Base-by-base conservation (phyloP, 768 basidiomycete species). In the Leucosporidium scottii region DNA sequence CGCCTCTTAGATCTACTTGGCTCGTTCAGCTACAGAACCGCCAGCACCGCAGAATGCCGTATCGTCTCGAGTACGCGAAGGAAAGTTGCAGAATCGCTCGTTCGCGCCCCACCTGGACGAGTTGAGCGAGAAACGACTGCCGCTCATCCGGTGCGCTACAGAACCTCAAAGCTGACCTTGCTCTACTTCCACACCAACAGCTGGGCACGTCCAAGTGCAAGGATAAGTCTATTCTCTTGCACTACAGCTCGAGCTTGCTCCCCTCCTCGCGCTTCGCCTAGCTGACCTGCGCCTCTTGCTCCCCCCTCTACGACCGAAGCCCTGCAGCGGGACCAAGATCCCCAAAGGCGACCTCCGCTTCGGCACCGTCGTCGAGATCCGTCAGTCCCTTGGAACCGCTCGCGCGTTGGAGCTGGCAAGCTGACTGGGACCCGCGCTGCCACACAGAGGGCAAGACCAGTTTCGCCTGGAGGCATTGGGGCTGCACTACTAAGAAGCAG, bases 271-370 rank as follows among this genome's bases (percentile, higher is more conserved):
- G n/a, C 10, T 27, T 17, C 15, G 12, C 7, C 27, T 12, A 25
- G 9, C 53, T 54, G n/a, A 27, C 53, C 39, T 44, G 13, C 39
- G 39, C 39, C 34, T 44, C 39, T 44, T 54, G 27, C 44, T 28
- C 59, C 13, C n/a, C 44, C 23, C 18, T n/a, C 49, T 57, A 66
- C 66, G 70, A 23, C 58, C 64, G 3, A 65, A 64, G 65, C 66
- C 67, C 21, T 78, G 78, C 71, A 69, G 77, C 85, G 91, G 90
- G 53, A 89, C 85, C 10, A 70, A 82, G 36, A 87, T 96, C 66
- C 76, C 61, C 20, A 94, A 94, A 80, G 90, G 85, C 49, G 80
- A 80, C 17, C 78, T 94, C 39, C 84, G 92, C 27, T 75, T 91
- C 48, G 92, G 90, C 51, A 83, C 85, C 28, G 70, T 90, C 55